Evolutionary conservation across 495 filamentous ascomycete genomes (phyloP), one percentile per base, ranked within the genome.

Genomic region (Thermothielavioides terrestris): DNA sequence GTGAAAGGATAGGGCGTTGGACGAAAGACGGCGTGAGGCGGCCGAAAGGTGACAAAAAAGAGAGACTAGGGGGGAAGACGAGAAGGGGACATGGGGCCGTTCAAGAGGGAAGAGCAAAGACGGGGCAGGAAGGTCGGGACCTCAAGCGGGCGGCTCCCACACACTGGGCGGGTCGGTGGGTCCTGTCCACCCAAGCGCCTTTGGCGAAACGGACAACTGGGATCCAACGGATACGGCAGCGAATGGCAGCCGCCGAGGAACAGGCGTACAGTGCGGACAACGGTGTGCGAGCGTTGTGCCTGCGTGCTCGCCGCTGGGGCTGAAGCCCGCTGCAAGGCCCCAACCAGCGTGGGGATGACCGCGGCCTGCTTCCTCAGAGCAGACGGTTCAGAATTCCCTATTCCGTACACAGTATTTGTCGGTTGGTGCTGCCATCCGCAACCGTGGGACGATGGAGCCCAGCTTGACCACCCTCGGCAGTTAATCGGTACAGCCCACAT

Each of bases 41-140:
- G 63, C 60, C 49, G 55, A 60, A 49, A 58, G 53, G 57, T 52
- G 55, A 62, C 49, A 52, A 62, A 63, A 67, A 68, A 60, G 55
- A 64, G 53, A 55, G 62, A 54, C 57, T 54, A 54, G 53, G 57
- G 50, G 43, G 55, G 52, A 50, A 53, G 60, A 56, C 32, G 58
- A 57, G 58, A 45, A 54, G 55, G 59, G 58, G 59, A 60, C 56
- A 56, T 57, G 56, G 63, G 60, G 62, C 60, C 57, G 51, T 50
- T 63, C 54, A 55, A 60, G 59, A 62, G 49, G 56, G 59, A 62
- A 60, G 56, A 63, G 58, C 50, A 58, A 58, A 50, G n/a, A 53
- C 31, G 4, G 20, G 52, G 46, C 34, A 42, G 58, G 57, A 61
- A 52, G 50, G 40, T 34, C 35, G 54, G 55, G 46, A n/a, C n/a